Evolutionary conservation across 108 stramenopile species (phyloP), one percentile per base, ranked within the genome.

Genomic region (Conticribra weissflogii): DNA sequence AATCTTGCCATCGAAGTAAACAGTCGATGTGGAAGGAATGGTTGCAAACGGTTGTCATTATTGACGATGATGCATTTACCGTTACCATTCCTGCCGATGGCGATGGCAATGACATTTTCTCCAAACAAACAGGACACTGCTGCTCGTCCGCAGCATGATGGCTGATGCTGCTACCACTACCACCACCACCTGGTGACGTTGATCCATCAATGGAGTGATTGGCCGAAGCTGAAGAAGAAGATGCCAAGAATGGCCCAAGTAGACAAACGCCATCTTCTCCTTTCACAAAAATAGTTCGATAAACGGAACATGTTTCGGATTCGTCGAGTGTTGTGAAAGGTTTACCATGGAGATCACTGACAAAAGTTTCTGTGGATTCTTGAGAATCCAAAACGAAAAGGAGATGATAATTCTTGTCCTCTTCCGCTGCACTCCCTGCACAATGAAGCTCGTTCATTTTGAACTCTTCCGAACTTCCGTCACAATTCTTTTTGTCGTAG

Each of bases 1-100:
- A 83, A 68, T 90, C 95, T 63, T 92, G 81, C 81, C 95, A 96
- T 63, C 82, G 86, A 27, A 78, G 53, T 22, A 96, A 66, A 57
- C 97, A 98, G 48, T 91, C 87, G 34, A 91, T 79, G 72, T 98
- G 97, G 63, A 98, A 98, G 12, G 88, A 87, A 79, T 98, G 97
- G 68, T 98, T 98, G 70, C 97, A 97, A 55, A 94, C 94, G 7
- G 97, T 97, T 5, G 96, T 96, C 16, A 97, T 71, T 45, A 96
- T 85, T 2, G 83, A 74, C 0, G 73, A 55, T 50, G 77, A 53
- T 78, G 63, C 51, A 46, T 66, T 50, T 2, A 54, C 7, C 17
- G 29, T 23, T 63, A 15, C 69, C 64, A 31, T 34, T 36, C 55
- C 34, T 45, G 55, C 21, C 58, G 68, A 54, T 12, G 32, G 36